Evolutionary conservation across 169 alveolate species (phyloP).

Genomic region (Plasmodium billcollinsi): DNA sequence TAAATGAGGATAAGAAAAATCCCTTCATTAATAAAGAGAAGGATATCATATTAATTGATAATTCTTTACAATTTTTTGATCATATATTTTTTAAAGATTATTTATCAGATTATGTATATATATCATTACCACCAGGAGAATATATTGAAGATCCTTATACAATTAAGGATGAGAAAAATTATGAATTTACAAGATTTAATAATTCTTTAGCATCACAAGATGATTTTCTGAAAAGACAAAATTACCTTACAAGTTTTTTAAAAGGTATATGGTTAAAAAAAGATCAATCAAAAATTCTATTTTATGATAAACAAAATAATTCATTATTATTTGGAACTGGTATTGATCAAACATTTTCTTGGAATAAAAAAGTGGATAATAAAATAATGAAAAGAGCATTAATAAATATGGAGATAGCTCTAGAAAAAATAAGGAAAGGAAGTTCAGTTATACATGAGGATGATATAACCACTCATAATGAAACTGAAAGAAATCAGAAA

Average conservation of each 20-base stretch:
- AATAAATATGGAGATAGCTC: conserved; percentile 80
- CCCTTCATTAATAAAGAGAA: conserved; percentile 29
- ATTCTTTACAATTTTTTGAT: conserved; percentile 69
- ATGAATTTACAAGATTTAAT: conserved; percentile 67
- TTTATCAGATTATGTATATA: conserved; percentile 73
- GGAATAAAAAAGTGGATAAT: conserved; percentile 59
- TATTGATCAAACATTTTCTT: conserved; percentile 76
- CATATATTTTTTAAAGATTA: conserved; percentile 76
- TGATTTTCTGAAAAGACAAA: conserved; percentile 53
- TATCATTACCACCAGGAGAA: conserved; percentile 80
- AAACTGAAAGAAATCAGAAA: conserved; percentile 26
- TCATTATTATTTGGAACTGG: conserved; percentile 79
- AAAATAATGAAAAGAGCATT: conserved; percentile 73
- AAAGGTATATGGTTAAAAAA: conserved; percentile 80
- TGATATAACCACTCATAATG: conserved; percentile 35
- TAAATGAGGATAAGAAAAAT: conserved; percentile 23
- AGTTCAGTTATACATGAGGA: conserved; percentile 34
- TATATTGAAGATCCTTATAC: conserved; percentile 64
- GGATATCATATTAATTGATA: conserved; percentile 35
- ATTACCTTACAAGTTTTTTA: conserved; percentile 54
- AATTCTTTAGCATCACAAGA: conserved; percentile 64
- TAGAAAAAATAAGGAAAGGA: conserved; percentile 77
- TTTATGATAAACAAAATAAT: conserved; percentile 78
- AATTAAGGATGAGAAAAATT: conserved; percentile 76
- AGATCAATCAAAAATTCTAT: conserved; percentile 77